Evolutionary conservation across 768 basidiomycete genomes (phyloP).

Genomic region (Pisolithus microcarpus): DNA sequence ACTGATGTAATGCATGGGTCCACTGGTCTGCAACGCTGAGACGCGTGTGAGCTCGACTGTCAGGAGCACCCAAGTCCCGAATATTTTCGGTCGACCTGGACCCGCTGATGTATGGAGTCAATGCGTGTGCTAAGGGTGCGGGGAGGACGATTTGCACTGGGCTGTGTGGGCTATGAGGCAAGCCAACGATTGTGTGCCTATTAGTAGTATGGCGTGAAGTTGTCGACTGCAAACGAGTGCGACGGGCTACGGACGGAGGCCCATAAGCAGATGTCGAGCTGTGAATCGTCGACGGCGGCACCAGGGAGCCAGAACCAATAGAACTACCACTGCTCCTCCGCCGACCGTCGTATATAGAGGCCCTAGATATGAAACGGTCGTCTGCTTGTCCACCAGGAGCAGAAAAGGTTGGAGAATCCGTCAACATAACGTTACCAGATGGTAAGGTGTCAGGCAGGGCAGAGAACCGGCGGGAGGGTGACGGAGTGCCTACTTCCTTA

Average conservation of each 20-base stretch:
- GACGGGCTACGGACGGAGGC: slow-evolving; percentile 13
- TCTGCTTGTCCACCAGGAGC: background rate
- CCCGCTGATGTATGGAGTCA: slow-evolving; percentile 16
- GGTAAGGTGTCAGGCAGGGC: slow-evolving; percentile 11
- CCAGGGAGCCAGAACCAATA: slow-evolving; percentile 11
- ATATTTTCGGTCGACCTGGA: slow-evolving; percentile 7
- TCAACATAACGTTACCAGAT: background rate
- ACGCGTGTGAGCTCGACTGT: slow-evolving; percentile 10
- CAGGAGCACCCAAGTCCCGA: slow-evolving; percentile 6
- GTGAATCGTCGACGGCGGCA: slow-evolving; percentile 10
- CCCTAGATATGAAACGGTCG: slow-evolving; percentile 1
- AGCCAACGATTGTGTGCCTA: slow-evolving; percentile 41
- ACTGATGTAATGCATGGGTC: slow-evolving; percentile 20
- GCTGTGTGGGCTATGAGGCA: slow-evolving; percentile 55
- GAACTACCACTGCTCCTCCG: slow-evolving; percentile 7
- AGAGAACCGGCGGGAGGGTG: slow-evolving; percentile 9
- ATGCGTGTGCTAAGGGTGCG: slow-evolving; percentile 46
- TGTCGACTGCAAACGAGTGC: slow-evolving; percentile 31
- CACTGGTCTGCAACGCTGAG: slow-evolving; percentile 32
- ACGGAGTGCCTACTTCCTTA: slow-evolving; percentile 17
- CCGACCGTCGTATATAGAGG: background rate
- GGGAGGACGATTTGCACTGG: slow-evolving; percentile 65
- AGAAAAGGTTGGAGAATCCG: slow-evolving; percentile 6
- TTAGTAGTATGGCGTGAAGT: slow-evolving; percentile 31
- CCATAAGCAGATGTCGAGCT: slow-evolving; percentile 7